Base-by-base conservation (phyloP, 768 basidiomycete genomes). In the Agaricus subrufescens region DNA sequence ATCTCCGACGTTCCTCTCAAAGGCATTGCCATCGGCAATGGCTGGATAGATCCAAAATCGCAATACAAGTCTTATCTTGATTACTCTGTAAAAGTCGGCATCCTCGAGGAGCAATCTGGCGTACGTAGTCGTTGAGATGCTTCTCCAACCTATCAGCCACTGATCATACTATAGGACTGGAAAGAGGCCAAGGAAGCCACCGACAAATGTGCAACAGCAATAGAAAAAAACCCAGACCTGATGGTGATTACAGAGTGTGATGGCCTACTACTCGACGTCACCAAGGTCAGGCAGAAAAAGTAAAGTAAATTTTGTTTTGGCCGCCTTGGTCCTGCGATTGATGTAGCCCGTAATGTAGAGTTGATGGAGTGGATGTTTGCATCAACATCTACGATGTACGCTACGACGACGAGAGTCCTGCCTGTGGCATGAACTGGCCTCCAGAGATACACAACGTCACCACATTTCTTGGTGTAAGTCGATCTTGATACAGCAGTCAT, bases 361-460 rank as follows among this genome's bases (percentile, higher is more conserved):
- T 85, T 42, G 77, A 91, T 50, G 90, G 85, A 10, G 73, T 77
- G 60, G 71, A 78, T 27, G 86, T 85, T 72, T 99, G 97, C 67
- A 74, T 95, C 58, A 99, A 99, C 67, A 84, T 98, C 39, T 99
- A 99, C 62, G 97, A 99, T 65, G 83, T 98, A 12, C 89, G 97
- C 26, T 73, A 89, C n/a, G 85, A 90, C 53, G 97, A 99, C 66
- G 79, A 80, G 11, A 73, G 67, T 37, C 97, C 97, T 15, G 87
- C 84, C 0, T 99, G 97, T 69, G 97, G 96, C 2, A 91, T 96
- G 93, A 96, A 94, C 71, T 99, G 95, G 96, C 96, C 95, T 6
- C 86, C 87, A 34, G 92, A 94, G 64, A 83, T 98, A 47, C 69
- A 77, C 3, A 81, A 84, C 46, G 74, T 98, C 8, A 87, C 85